Base-by-base conservation (phyloP, 768 basidiomycete species). In the Sarcodon sp. region DNA sequence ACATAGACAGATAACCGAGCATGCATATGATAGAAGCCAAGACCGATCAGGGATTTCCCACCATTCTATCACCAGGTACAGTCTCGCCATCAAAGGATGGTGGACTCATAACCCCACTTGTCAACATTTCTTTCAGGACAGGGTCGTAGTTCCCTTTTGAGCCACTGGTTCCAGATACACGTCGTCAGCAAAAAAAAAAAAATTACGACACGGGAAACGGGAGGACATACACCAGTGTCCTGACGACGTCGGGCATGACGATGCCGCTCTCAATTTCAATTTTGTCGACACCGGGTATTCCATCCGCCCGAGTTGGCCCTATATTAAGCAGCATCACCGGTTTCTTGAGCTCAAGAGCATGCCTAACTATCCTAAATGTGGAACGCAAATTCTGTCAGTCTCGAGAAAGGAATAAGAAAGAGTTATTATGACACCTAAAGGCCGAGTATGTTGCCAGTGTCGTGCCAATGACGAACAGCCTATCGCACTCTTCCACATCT, bases 371-470 rank as follows among this genome's bases (percentile, higher is more conserved):
- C 54, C 92, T 87, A 51, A 32, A 12, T 35, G 34, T 10, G 50
- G 41, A 16, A 46, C 7, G 5, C 4, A 12, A 37, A 32, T 12
- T 11, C 8, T 13, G 10, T 18, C n/a, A 38, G 15, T 5, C 3
- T 21, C 38, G 27, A 21, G 44, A n/a, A 47, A 10, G 27, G 15
- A 31, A 16, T 18, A 31, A 33, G n/a, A 13, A 11, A 32, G n/a
- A 46, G n/a, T 16, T 21, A 44, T 31, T 3, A 34, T 11, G 18
- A 32, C 36, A 48, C 66, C 87, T 73, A 64, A 83, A 96, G 2
- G 91, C 90, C 6, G 88, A 92, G 64, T 86, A 96, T 0, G 93
- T 97, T 0, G 94, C 91, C 27, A 96, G 75, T 1, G 89, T 91
- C 0, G 91, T 93, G 33, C 93, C 94, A 35, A 94, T 66, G 36